Evolutionary conservation across 495 filamentous ascomycete species (phyloP).

Genomic region (Pyrenopolyporus hunteri): DNA sequence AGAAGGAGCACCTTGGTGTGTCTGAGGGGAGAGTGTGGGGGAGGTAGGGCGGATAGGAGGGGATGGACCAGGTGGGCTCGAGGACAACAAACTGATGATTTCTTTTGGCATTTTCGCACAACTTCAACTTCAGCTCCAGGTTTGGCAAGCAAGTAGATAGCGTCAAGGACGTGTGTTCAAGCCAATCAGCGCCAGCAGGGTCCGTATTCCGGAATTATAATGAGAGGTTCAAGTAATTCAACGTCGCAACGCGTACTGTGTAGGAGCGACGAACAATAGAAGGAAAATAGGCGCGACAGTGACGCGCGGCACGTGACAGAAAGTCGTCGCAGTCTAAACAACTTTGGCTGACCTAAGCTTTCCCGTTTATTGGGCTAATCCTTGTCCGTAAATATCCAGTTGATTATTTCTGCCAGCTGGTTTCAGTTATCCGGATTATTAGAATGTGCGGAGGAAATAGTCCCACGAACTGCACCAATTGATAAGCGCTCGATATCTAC

Average conservation of each 20-base stretch:
- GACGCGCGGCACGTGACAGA: constrained; percentile 28
- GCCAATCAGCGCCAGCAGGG: not conserved
- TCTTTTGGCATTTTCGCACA: constrained; percentile 46
- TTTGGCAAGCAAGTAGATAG: not conserved
- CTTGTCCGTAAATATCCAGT: not conserved
- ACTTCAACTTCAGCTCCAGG: not conserved
- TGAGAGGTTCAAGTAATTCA: not conserved
- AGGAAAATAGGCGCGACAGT: constrained; percentile 17
- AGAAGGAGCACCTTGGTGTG: constrained; percentile 3
- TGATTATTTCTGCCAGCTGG: too few relatives aligned
- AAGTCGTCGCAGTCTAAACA: not conserved
- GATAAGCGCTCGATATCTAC: too few relatives aligned
- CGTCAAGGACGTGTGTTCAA: not conserved
- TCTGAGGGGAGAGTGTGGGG: constrained; percentile 2
- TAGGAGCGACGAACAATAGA: not conserved
- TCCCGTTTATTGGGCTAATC: not conserved
- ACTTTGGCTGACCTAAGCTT: not conserved
- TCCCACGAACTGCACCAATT: too few relatives aligned
- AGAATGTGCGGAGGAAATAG: too few relatives aligned
- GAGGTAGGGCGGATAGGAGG: constrained; percentile 11
- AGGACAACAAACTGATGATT: constrained; percentile 50
- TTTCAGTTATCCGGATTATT: too few relatives aligned
- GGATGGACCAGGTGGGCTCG: constrained; percentile 28
- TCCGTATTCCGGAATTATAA: not conserved
- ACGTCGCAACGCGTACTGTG: not conserved